Conservation (phyloP, 306 rosid genomes). For the Prunus campanulata region DNA sequence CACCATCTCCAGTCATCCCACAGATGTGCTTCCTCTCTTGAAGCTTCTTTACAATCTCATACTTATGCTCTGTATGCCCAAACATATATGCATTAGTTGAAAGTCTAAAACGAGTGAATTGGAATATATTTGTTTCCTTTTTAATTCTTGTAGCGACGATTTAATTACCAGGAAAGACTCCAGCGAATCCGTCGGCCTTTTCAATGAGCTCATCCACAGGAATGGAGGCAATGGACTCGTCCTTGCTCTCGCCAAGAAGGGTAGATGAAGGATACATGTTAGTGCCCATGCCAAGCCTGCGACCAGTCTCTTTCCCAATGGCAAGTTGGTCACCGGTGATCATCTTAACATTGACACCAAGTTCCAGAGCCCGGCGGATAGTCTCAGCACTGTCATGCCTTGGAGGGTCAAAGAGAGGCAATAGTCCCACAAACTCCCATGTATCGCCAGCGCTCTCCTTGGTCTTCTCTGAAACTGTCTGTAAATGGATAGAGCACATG, state of each 20-base stretch:
- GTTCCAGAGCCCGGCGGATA: conserved; percentile 87
- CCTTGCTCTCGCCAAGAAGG: conserved; percentile 72
- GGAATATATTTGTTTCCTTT: neutral
- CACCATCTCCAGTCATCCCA: conserved; percentile 98
- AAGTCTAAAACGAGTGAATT: neutral
- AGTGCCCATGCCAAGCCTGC: conserved; percentile 98
- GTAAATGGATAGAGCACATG: conserved; percentile 5
- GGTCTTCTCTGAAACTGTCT: conserved; percentile 68
- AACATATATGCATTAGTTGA: conserved; percentile 1
- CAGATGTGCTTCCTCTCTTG: conserved; percentile 74
- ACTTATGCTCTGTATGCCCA: conserved; percentile 66
- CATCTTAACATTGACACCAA: conserved; percentile 94
- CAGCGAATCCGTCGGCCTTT: conserved; percentile 96
- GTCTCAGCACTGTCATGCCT: conserved; percentile 98
- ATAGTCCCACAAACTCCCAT: conserved; percentile 83
- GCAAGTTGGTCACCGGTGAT: conserved; percentile 98
- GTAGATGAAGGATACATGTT: conserved; percentile 94
- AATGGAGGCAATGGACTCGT: conserved; percentile 56
- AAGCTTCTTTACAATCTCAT: conserved; percentile 80
- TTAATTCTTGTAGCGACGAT: neutral
- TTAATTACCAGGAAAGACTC: conserved; percentile 86
- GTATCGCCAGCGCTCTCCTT: conserved; percentile 73
- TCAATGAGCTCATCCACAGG: conserved; percentile 87
- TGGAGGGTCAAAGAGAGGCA: conserved; percentile 96
- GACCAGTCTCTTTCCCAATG: conserved; percentile 90